Evolutionary conservation across 1,284 basidiomycete genomes (phyloP), one percentile per base, ranked within the genome.

Genomic region (Farysia itapuensis): DNA sequence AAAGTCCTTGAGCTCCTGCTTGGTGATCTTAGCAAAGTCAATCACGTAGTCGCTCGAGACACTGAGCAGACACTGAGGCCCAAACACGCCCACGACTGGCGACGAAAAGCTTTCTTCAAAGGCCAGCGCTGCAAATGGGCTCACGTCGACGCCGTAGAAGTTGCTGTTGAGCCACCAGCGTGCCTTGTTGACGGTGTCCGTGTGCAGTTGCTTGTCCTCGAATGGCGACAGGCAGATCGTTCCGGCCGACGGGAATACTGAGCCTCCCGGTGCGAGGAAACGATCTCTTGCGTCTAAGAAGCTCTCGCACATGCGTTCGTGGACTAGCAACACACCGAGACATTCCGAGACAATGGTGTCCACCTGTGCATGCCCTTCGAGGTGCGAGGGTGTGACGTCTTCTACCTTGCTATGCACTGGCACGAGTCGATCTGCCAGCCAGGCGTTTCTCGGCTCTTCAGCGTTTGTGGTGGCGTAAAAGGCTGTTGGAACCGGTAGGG

Each of bases 301-400:
- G 3, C 78, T 78, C 56, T 81, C 81, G 56, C 79, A 79, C 81
- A 81, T 81, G 15, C 80, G 67, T 57, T 81, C 81, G 49, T 81
- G 80, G 11, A 81, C 72, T 20, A 81, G 65, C 68, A 81, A 50
- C 35, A 81, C 80, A 4, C 80, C 80, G 11, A 81, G 78, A 20
- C 80, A 81, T 58, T 81, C 81, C 3, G 79, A 80, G n/a, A 81
- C 77, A 38, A 81, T 79, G 21, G 80, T 81, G 51, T 81, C 81
- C 19, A 81, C 80, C 59, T 79, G 72, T 19, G 71, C 35, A 21
- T 49, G 34, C 4, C 64, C 66, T 6, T 61, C 44, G 4, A 67
- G 41, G 24, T 51, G 42, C 13, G 39, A 26, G 4, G 49, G 16
- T n/a, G 57, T 70, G 4, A 74, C 70, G 22, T 74, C 66, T 38